phyloP scores from a whole-genome alignment of 345 rosid species.

The Lepidium aucheri region DNA sequence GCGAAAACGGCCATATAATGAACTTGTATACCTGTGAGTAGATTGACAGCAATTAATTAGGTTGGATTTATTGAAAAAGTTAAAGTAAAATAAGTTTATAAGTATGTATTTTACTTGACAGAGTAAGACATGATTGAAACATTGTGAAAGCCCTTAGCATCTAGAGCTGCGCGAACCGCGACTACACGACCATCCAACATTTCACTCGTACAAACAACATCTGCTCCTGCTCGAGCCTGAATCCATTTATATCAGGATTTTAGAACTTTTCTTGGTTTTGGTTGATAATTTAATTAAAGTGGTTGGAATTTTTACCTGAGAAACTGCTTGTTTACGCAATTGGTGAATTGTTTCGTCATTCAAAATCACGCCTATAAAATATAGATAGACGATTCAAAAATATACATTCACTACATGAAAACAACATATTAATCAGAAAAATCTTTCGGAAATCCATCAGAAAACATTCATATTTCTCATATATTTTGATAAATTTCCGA shows the following conservation, averaged over 20 bases:
- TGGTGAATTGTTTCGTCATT: conserved; percentile 95
- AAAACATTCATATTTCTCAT: too few relatives aligned
- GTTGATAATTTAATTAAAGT: neutral
- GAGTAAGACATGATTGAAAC: conserved; percentile 97
- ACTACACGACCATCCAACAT: conserved; percentile 98
- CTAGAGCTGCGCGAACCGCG: conserved; percentile 78
- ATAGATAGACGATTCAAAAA: neutral
- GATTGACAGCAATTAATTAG: neutral
- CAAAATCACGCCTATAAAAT: conserved; percentile 64
- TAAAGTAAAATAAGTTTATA: neutral
- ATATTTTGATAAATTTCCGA: too few relatives aligned
- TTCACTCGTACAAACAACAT: conserved; percentile 98
- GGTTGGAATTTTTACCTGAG: conserved; percentile 45
- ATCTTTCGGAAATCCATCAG: too few relatives aligned
- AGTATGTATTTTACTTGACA: conserved; percentile 51
- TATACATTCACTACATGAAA: too few relatives aligned
- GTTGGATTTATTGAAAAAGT: neutral
- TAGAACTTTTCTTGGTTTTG: neutral
- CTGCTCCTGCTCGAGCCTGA: conserved; percentile 88
- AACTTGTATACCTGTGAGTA: conserved; percentile 70
- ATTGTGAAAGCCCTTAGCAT: conserved; percentile 80
- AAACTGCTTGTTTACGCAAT: conserved; percentile 82
- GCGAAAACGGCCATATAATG: conserved; percentile 89
- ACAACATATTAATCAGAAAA: too few relatives aligned
- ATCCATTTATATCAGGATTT: neutral